These are phyloP conservation scores for Stephanodiscus minutulus DNA, from an alignment of 108 stramenopile species.

Conservation along the genomic window DNA sequence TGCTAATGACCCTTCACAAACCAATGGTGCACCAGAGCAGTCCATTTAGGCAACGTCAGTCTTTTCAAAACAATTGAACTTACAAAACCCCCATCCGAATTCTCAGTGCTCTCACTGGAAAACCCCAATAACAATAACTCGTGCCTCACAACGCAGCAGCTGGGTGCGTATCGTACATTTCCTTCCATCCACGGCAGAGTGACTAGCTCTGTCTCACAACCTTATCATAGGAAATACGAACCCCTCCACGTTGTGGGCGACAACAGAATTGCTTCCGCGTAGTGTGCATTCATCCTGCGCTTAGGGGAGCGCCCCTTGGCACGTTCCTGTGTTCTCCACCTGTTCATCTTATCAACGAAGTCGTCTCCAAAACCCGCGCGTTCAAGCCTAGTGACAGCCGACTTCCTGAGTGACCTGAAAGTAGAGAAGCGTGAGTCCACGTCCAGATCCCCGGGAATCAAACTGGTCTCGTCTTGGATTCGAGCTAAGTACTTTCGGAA, in stretches of 20 bases:
- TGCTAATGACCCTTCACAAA: too few relatives aligned
- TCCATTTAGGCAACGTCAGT: too few relatives aligned
- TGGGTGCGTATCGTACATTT: too few relatives aligned
- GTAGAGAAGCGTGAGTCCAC: conserved; percentile 1
- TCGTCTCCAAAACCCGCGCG: background rate
- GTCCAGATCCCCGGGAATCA: conserved; percentile 10
- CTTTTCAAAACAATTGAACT: too few relatives aligned
- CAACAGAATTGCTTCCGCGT: conserved; percentile 9
- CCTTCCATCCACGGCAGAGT: too few relatives aligned
- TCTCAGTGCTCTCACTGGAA: too few relatives aligned
- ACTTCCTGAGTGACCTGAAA: conserved; percentile 5
- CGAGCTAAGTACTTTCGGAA: conserved; percentile 5
- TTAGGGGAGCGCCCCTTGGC: background rate
- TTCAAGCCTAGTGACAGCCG: background rate
- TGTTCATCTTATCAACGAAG: conserved; percentile 6
- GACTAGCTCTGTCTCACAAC: too few relatives aligned
- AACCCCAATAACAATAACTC: too few relatives aligned
- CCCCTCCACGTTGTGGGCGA: conserved; percentile 13
- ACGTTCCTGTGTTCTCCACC: conserved; percentile 1
- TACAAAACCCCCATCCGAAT: too few relatives aligned
- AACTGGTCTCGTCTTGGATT: background rate
- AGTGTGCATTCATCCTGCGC: conserved; percentile 11
- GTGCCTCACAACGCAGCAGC: too few relatives aligned
- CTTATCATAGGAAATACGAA: background rate
- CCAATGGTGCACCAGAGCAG: too few relatives aligned